Conservation (phyloP, 2,329 filamentous ascomycete species). For the Botryosphaeria dothidea region DNA sequence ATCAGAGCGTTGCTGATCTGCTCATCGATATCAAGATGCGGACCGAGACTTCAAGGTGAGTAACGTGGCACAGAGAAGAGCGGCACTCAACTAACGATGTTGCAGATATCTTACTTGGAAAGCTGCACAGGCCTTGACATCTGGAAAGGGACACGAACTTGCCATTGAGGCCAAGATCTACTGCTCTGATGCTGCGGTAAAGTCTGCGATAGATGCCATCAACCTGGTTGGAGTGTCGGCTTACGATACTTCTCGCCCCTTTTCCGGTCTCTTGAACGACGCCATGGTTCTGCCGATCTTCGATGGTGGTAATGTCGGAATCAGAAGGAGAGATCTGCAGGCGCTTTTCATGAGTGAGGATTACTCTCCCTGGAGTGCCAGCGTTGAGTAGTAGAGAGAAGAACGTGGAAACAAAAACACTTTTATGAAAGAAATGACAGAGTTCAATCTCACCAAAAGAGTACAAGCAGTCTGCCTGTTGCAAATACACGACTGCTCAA, state of each 20-base stretch:
- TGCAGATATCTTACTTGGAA: conserved; percentile 50
- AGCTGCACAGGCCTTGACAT: conserved; percentile 49
- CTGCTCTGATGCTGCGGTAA: conserved; percentile 52
- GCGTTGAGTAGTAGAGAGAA: not conserved
- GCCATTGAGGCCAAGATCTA: conserved; percentile 55
- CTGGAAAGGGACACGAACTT: conserved; percentile 45
- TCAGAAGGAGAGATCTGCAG: conserved; percentile 52
- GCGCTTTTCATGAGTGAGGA: conserved; percentile 44
- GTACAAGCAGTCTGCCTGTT: too few species aligned
- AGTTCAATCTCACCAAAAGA: too few species aligned
- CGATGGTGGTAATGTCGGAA: conserved; percentile 57
- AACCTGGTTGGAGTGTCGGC: conserved; percentile 54
- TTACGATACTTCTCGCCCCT: conserved; percentile 46
- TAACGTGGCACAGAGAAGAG: not conserved
- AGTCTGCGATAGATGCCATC: conserved; percentile 52
- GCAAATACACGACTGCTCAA: too few species aligned
- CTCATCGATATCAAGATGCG: conserved; percentile 55
- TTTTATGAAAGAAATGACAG: too few species aligned
- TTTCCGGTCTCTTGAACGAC: conserved; percentile 34
- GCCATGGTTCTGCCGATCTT: conserved; percentile 33
- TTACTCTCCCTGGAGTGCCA: conserved; percentile 50
- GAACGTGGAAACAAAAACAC: too few species aligned
- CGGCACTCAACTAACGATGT: too few species aligned
- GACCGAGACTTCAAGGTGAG: conserved; percentile 49
- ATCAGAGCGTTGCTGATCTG: conserved; percentile 55